A percentile compares a stretch with the other conserved stretches of the same genome.
Evolutionary conservation across 2,329 filamentous ascomycete species (phyloP).

Genomic region (Diaporthe longicolla): DNA sequence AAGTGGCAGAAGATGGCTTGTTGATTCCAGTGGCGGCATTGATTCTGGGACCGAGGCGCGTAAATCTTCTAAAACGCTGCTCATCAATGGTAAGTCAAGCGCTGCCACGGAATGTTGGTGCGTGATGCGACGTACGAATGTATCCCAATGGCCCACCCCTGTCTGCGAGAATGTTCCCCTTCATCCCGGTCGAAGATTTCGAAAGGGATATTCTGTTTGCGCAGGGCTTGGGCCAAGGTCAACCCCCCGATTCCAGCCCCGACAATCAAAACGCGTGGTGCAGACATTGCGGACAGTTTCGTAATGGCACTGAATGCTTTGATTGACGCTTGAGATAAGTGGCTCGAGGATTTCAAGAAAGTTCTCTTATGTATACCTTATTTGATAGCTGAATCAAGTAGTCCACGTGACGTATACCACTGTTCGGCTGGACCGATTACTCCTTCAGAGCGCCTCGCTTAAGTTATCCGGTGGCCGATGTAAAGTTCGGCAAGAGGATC

Average conservation of each 20-base stretch:
- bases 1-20: conserved; percentile 48
- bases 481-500: neutral
- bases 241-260: conserved; percentile 45
- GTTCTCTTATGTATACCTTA: neutral
- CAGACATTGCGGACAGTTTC: neutral
- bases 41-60: conserved; percentile 44
- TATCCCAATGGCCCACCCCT: conserved; percentile 45
- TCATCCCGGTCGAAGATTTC: conserved; percentile 45
- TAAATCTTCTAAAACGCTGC: conserved; percentile 46
- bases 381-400: neutral
- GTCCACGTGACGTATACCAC: neutral
- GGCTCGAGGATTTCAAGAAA: neutral
- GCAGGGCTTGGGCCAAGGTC: conserved; percentile 44
- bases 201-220: conserved; percentile 44
- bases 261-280: conserved; percentile 43
- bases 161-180: conserved; percentile 34
- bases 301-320: neutral
- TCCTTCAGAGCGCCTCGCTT: neutral
- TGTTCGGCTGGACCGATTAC: too few relatives aligned
- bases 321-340: neutral
- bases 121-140: conserved; percentile 41
- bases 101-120: neutral
- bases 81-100: conserved; percentile 17
- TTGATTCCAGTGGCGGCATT: conserved; percentile 44
- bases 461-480: neutral